Percentiles rank a stretch among this genome's conserved stretches.
Conservation (phyloP, 495 filamentous ascomycete genomes). For the Penicillium antarcticum region DNA sequence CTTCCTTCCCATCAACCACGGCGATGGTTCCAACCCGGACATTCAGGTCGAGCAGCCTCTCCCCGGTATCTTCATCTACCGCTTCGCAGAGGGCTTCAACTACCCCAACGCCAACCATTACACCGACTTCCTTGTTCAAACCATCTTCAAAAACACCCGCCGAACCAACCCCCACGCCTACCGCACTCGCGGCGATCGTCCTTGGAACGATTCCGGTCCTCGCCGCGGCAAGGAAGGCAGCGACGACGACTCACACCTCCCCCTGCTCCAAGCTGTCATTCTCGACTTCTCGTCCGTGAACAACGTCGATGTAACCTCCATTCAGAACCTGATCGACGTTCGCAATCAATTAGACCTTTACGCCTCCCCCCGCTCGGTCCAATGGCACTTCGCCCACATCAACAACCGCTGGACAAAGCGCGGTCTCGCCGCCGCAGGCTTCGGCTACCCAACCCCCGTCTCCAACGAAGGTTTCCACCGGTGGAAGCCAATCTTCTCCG, state of each 20-base stretch:
- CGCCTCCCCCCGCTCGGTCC: slow-evolving; percentile 75
- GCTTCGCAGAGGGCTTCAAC: slow-evolving; percentile 95
- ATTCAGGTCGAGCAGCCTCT: slow-evolving; percentile 77
- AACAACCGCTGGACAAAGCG: slow-evolving; percentile 98
- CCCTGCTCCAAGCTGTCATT: slow-evolving; percentile 86
- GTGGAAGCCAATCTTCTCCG: slow-evolving; percentile 96
- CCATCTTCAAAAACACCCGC: slow-evolving; percentile 74
- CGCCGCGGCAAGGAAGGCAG: slow-evolving; percentile 50
- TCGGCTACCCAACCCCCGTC: slow-evolving; percentile 78
- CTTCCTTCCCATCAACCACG: slow-evolving; percentile 86
- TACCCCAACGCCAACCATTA: slow-evolving; percentile 94
- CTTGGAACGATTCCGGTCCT: slow-evolving; percentile 94
- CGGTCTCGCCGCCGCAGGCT: slow-evolving; percentile 85
- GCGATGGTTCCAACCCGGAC: slow-evolving; percentile 87
- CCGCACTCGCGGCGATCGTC: slow-evolving; percentile 71
- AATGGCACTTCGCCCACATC: slow-evolving; percentile 95
- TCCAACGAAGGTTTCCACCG: slow-evolving; percentile 54
- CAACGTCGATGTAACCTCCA: slow-evolving; percentile 90
- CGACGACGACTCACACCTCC: slow-evolving; percentile 51
- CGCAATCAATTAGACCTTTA: slow-evolving; percentile 96
- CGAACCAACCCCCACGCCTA: slow-evolving; percentile 68
- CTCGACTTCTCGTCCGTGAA: slow-evolving; percentile 96
- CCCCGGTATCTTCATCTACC: slow-evolving; percentile 95
- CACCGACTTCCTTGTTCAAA: slow-evolving; percentile 71
- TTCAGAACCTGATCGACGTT: slow-evolving; percentile 94